Percentiles rank a stretch among this genome's conserved stretches.
Conservation (phyloP, 768 basidiomycete species). For the Phylloporus arenicola region DNA sequence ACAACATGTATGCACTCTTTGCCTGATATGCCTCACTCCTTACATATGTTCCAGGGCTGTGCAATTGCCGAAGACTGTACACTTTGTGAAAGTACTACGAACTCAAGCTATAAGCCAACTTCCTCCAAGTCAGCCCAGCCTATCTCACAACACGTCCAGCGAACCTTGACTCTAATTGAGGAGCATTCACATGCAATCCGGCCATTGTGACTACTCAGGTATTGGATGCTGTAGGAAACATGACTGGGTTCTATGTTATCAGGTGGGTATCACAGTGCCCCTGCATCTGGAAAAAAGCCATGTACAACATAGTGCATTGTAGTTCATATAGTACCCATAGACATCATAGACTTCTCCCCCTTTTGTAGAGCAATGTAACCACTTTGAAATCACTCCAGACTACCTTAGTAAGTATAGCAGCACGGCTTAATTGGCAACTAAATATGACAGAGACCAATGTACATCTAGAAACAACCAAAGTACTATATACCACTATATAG, state of each 20-base stretch:
- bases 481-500: no score
- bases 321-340: no score
- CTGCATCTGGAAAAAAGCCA: no score
- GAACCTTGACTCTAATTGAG: conserved; percentile 37
- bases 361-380: no score
- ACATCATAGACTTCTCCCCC: no score
- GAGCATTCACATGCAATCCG: conserved; percentile 44
- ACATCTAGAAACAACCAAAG: no score
- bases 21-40: neutral
- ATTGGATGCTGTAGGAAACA: conserved; percentile 42
- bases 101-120: conserved; percentile 47
- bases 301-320: no score
- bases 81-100: conserved; percentile 52
- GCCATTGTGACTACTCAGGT: conserved; percentile 47
- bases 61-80: conserved; percentile 49
- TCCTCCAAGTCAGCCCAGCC: conserved; percentile 46
- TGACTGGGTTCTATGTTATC: conserved; percentile 44
- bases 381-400: no score
- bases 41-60: conserved; percentile 33
- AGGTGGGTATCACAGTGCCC: conserved; percentile 3
- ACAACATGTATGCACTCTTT: conserved; percentile 31
- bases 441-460: no score
- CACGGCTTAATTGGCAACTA: no score
- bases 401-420: no score
- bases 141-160: conserved; percentile 44